Evolutionary conservation across 441 rosid genomes (phyloP), one percentile per base, ranked within the genome.

Genomic region (Mallotus japonicus): DNA sequence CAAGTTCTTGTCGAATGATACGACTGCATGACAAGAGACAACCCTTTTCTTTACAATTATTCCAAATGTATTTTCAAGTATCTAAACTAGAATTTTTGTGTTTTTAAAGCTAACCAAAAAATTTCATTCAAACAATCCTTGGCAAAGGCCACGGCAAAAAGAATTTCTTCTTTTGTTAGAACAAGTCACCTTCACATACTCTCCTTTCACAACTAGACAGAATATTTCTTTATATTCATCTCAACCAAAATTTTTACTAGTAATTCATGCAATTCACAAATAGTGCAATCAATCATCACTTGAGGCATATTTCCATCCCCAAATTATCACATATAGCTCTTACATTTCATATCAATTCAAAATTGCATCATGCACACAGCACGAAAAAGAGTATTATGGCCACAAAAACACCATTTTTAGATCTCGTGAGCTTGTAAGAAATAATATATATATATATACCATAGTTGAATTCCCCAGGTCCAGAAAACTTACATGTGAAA

Each of bases 381-480:
- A 24, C 28, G 28, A 24, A 72, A 63, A n/a, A 37, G 42, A 53
- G 37, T 24, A 65, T 19, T 9, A 73, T 13, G 49, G 50, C 58
- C 65, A 47, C 60, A 67, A 67, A 50, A 44, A 6, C 24, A 53
- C 56, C 50, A 60, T 60, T 37, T 60, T 62, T 59, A 49, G 67
- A 13, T 37, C 77, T 62, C 56, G 24, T 16, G 68, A 67, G 34
- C 69, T 65, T 42, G 56, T 54, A 44, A 42, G 15, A 20, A 44
- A 6, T 22, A 42, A 28, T 15, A 19, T 5, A 42, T 5, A 42
- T 28, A 44, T 10, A 20, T 8, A 65, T 13, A 28, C 10, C 17
- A 73, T 28, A 67, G 46, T 49, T 42, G 46, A 32, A 34, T 73
- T 54, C 16, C 62, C 32, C 28, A 37, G 67, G 64, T 74, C 44